Evolutionary conservation across 306 rosid genomes (phyloP).

Genomic region (Vigna nakashimae): DNA sequence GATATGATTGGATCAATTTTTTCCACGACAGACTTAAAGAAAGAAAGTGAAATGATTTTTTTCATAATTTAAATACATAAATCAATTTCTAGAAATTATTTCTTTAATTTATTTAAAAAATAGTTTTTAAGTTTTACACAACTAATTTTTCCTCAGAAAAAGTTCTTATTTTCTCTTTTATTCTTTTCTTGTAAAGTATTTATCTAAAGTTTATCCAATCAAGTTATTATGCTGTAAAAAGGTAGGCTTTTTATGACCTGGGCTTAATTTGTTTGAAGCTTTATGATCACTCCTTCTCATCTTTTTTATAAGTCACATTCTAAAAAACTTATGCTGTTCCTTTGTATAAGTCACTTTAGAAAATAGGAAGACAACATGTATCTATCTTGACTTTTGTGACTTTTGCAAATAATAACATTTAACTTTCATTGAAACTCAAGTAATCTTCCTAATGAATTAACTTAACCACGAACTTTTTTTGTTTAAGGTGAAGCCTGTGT

Average conservation of each 20-base stretch:
- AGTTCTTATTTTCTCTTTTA: no score
- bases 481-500: slow-evolving; percentile 88
- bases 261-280: slow-evolving; percentile 13
- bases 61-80: no score
- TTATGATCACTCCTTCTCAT: neutral
- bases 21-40: no score
- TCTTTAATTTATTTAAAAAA: no score
- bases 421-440: neutral
- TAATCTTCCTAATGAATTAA: neutral
- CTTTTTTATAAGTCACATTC: neutral
- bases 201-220: no score
- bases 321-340: neutral
- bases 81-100: no score
- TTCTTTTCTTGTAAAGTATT: no score
- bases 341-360: neutral
- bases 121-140: neutral
- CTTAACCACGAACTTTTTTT: slow-evolving; percentile 13
- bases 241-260: neutral
- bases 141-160: no score
- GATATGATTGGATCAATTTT: no score
- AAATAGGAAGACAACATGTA: neutral
- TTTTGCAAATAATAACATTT: neutral
- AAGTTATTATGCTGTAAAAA: neutral
- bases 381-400: neutral
- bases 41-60: no score